These are phyloP conservation scores for Hermanozyma aechmeae DNA, from an alignment of 805 yeast species.

Conservation along the genomic window DNA sequence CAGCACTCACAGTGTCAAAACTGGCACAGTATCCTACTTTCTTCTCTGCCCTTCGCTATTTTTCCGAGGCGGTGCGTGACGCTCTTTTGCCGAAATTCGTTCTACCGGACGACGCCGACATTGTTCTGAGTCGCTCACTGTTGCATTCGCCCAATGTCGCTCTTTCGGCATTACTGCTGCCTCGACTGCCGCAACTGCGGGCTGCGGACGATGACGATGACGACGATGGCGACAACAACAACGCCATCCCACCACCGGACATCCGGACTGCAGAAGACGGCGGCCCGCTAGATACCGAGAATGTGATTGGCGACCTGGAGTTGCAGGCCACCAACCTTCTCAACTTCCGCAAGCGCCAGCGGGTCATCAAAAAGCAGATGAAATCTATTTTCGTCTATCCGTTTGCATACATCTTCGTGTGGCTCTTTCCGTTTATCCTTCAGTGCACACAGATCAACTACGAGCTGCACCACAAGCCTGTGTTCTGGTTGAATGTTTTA, in stretches of 20 bases:
- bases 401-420: conserved; percentile 64
- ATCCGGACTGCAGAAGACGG: conserved; percentile 2
- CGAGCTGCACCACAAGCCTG: conserved; percentile 39
- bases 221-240: too few relatives aligned
- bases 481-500: conserved; percentile 54
- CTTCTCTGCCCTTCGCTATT: conserved; percentile 22
- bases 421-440: conserved; percentile 73
- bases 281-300: conserved; percentile 10
- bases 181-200: not conserved
- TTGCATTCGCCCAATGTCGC: not conserved
- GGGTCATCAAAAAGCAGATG: conserved; percentile 67
- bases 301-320: conserved; percentile 20
- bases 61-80: conserved; percentile 14
- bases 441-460: conserved; percentile 49
- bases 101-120: conserved; percentile 15
- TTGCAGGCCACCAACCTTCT: conserved; percentile 55
- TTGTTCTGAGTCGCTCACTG: conserved; percentile 1
- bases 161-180: conserved; percentile 1
- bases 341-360: conserved; percentile 53
- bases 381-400: conserved; percentile 79
- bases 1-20: conserved; percentile 6
- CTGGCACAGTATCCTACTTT: conserved; percentile 20
- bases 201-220: too few relatives aligned
- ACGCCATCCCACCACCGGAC: not conserved
- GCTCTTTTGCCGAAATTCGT: conserved; percentile 17